Conservation (phyloP, 2,329 filamentous ascomycete species). For the Monilinia fructicola region DNA sequence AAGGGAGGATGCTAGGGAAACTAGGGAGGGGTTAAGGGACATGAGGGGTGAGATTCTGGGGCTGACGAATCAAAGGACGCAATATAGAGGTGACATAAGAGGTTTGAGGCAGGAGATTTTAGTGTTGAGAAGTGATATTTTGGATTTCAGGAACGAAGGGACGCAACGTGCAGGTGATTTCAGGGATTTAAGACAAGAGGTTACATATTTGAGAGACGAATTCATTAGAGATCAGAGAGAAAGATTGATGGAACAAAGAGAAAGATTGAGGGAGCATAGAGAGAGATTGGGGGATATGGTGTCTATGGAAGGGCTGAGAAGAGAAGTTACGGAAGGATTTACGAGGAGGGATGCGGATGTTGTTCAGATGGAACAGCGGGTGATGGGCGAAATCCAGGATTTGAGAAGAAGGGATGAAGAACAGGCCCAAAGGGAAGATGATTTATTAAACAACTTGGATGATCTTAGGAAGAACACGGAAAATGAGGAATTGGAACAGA, state of each 20-base stretch:
- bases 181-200: neutral
- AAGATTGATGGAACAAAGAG: neutral
- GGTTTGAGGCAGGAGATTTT: neutral
- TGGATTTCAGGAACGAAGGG: neutral
- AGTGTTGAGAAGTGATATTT: neutral
- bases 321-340: slow-evolving; percentile 9
- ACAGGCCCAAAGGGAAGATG: neutral
- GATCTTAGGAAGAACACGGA: neutral
- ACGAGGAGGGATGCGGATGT: neutral
- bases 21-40: neutral
- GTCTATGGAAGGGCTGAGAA: neutral
- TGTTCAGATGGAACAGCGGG: neutral
- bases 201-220: neutral
- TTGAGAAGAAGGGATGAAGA: neutral
- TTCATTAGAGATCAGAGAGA: neutral
- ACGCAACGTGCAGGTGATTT: neutral
- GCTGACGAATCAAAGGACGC: neutral
- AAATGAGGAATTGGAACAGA: neutral
- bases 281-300: neutral
- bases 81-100: neutral
- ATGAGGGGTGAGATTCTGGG: neutral
- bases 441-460: neutral
- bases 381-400: neutral
- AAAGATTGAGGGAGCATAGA: neutral
- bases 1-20: neutral